Evolutionary conservation across 495 filamentous ascomycete species (phyloP), one percentile per base, ranked within the genome.

Genomic region (Trichocladium uniseriatum): DNA sequence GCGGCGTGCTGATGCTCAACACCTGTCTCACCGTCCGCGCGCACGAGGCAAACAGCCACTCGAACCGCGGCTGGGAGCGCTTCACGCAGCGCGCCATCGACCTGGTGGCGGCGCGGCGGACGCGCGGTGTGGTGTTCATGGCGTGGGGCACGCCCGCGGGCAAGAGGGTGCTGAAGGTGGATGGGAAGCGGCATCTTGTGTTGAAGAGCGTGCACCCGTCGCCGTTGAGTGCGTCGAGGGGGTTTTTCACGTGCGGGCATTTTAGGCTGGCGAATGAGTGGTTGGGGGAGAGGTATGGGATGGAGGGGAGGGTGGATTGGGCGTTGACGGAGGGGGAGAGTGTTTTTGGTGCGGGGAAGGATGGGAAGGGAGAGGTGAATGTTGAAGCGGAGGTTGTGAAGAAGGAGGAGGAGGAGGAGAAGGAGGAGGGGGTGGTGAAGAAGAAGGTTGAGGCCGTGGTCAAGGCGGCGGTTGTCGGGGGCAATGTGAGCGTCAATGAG

Each of bases 81-180:
- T 84, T 98, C 63, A 98, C 92, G 32, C 88, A 95, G 59, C 84
- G 80, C 41, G 84, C 89, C 0, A 91, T 98, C 52, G 87, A 97
- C 50, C 76, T 84, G 3, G 86, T 97, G 5, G 83, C 86, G 5
- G 77, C 81, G 60, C 77, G 80, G 36, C 76, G 89, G 19, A 80
- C 74, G 6, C 69, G 71, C 22, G 92, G 92, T 0, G 91, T 97
- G 2, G 92, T 96, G 13, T 97, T 98, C 62, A 66, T 98, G 55
- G 91, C 89, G 0, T 98, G 92, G 92, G 92, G 92, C 3, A 79
- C 63, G 1, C 84, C 86, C 7, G 92, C 92, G 0, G 81, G 77
- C 27, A 82, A 83, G 67, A 70, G 91, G 43, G 82, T 91, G 6
- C 58, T 70, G 5, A 81, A 78, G 51, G 69, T 98, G 34, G 84